phyloP scores from a whole-genome alignment of 169 alveolate species.

The Theileria equi region DNA sequence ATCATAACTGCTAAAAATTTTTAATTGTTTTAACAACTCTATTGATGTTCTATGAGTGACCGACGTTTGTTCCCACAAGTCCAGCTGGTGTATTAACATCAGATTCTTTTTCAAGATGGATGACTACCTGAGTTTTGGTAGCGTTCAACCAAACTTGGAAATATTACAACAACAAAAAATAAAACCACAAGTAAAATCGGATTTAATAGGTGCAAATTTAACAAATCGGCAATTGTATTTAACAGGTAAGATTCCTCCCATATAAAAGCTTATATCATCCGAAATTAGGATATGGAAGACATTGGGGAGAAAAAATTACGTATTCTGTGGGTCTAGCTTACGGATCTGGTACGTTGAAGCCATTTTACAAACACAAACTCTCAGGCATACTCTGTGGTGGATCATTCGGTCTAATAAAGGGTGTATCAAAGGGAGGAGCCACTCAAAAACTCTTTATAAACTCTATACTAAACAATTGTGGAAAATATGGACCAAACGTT shows the following conservation, averaged over 20 bases:
- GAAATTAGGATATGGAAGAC: constrained; percentile 77
- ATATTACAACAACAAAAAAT: constrained; percentile 57
- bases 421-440: constrained; percentile 83
- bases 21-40: background rate
- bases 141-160: constrained; percentile 65
- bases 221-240: constrained; percentile 67
- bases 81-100: background rate
- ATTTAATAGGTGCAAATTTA: constrained; percentile 50
- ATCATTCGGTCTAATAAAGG: constrained; percentile 76
- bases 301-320: constrained; percentile 84
- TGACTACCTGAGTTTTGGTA: constrained; percentile 70
- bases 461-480: constrained; percentile 78
- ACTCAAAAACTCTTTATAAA: constrained; percentile 79
- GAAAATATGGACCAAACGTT: constrained; percentile 77
- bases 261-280: background rate
- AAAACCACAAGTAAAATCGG: constrained; percentile 48
- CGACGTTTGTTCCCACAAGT: constrained; percentile 6
- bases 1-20: background rate
- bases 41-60: background rate
- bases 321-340: constrained; percentile 84
- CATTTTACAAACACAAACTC: background rate
- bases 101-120: constrained; percentile 57
- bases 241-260: constrained; percentile 9
- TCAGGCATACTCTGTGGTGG: constrained; percentile 82
- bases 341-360: constrained; percentile 75